A percentile compares a stretch with the other conserved stretches of the same genome.
These are phyloP conservation scores for Colletotrichum liaoningense DNA, from an alignment of 2,329 filamentous ascomycete species.

Conservation along the genomic window DNA sequence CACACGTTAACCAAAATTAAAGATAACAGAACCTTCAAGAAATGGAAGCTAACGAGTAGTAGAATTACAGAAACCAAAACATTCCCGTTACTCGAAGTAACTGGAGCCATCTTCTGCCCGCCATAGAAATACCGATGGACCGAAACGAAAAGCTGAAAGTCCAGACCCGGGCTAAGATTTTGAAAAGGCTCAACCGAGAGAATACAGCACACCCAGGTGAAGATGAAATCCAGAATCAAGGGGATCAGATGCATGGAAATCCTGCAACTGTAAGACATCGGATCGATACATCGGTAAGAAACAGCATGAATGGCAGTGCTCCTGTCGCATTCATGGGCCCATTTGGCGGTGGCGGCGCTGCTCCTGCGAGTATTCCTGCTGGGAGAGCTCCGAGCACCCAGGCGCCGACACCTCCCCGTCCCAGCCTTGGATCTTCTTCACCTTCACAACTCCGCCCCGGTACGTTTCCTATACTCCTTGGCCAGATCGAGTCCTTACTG, in stretches of 20 bases:
- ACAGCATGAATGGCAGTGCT: neutral
- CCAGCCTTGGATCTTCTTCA: neutral
- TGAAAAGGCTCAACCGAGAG: neutral
- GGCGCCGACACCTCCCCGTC: neutral
- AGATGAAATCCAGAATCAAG: neutral
- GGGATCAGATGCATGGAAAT: neutral
- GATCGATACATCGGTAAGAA: neutral
- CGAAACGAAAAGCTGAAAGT: neutral
- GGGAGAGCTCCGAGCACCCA: neutral
- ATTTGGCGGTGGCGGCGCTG: neutral
- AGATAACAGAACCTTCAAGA: neutral
- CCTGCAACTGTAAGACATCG: neutral
- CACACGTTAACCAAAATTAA: too few relatives aligned
- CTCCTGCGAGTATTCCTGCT: neutral
- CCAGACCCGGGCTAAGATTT: neutral
- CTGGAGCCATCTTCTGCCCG: neutral
- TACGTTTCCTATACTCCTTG: neutral
- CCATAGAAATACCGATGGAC: neutral
- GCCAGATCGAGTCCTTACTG: neutral
- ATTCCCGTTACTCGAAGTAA: neutral
- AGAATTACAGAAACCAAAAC: neutral
- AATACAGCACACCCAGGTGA: neutral
- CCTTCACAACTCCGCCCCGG: neutral
- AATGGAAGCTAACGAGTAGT: neutral
- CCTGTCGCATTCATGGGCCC: neutral